Evolutionary conservation across 1,284 basidiomycete genomes (phyloP).

Genomic region (Puccinia brachypodii): DNA sequence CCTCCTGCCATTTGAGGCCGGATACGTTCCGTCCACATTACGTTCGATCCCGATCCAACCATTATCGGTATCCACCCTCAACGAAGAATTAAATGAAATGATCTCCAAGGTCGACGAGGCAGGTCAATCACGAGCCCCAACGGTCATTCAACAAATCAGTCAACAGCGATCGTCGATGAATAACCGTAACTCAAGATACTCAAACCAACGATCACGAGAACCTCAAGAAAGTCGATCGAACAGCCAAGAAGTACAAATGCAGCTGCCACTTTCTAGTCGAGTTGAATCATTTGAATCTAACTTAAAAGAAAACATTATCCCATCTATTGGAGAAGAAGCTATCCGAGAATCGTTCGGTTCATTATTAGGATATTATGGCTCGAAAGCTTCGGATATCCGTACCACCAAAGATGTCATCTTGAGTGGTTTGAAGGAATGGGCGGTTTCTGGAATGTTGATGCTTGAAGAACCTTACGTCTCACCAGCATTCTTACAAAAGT

Average conservation of each 20-base stretch:
- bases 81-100: slow-evolving; percentile 62
- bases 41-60: slow-evolving; percentile 71
- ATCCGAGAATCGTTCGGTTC: slow-evolving; percentile 70
- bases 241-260: slow-evolving; percentile 34
- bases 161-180: slow-evolving; percentile 27
- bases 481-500: slow-evolving; percentile 60
- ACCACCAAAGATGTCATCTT: slow-evolving; percentile 62
- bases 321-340: slow-evolving; percentile 63
- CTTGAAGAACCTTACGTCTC: slow-evolving; percentile 63
- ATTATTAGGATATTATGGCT: slow-evolving; percentile 74
- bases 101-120: slow-evolving; percentile 63
- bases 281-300: slow-evolving; percentile 58
- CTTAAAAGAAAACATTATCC: slow-evolving; percentile 57
- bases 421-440: slow-evolving; percentile 69
- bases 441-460: slow-evolving; percentile 63
- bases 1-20: slow-evolving; percentile 76
- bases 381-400: slow-evolving; percentile 63
- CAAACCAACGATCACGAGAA: not conserved
- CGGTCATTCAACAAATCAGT: slow-evolving; percentile 41
- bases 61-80: slow-evolving; percentile 63
- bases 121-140: slow-evolving; percentile 54
- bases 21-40: slow-evolving; percentile 70
- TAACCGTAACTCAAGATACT: slow-evolving; percentile 10
- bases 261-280: slow-evolving; percentile 51
- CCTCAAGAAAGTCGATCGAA: not conserved